Conservation (phyloP, 805 yeast species). For the Lachancea sp. region DNA sequence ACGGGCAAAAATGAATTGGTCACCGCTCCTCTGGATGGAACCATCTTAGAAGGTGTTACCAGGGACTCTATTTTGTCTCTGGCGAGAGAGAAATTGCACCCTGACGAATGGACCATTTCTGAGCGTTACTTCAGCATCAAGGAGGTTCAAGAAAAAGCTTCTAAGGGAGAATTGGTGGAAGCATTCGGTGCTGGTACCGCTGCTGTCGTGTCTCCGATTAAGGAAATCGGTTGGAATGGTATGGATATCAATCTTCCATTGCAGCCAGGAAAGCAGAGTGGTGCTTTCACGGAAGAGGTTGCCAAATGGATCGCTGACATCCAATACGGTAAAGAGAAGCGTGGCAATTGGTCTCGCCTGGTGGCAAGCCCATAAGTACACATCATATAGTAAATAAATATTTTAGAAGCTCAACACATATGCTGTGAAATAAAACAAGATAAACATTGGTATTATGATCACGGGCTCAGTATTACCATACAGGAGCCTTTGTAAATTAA, state of each 20-base stretch:
- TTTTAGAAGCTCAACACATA: no score
- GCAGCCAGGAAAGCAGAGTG: constrained; percentile 70
- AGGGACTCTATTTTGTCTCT: constrained; percentile 79
- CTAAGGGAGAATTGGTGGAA: constrained; percentile 79
- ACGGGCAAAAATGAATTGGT: constrained; percentile 86
- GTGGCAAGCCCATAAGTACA: constrained; percentile 22
- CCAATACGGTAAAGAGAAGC: constrained; percentile 81
- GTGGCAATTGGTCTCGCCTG: constrained; percentile 45
- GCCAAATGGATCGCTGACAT: constrained; percentile 82
- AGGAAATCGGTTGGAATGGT: constrained; percentile 76
- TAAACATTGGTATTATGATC: no score
- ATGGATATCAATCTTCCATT: constrained; percentile 71
- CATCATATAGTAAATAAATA: no score
- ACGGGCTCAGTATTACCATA: no score
- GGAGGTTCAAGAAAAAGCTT: constrained; percentile 74
- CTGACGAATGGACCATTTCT: constrained; percentile 70
- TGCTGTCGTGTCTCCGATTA: constrained; percentile 91
- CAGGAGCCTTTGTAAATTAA: no score
- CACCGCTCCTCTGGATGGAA: constrained; percentile 96
- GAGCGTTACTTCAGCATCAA: constrained; percentile 80
- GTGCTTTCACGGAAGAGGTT: constrained; percentile 69
- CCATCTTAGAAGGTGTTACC: constrained; percentile 94
- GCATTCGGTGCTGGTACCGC: constrained; percentile 98
- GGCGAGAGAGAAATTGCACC: constrained; percentile 68
- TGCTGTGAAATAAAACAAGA: no score